Base-by-base conservation (phyloP, 768 basidiomycete species). In the Vararia minispora region DNA sequence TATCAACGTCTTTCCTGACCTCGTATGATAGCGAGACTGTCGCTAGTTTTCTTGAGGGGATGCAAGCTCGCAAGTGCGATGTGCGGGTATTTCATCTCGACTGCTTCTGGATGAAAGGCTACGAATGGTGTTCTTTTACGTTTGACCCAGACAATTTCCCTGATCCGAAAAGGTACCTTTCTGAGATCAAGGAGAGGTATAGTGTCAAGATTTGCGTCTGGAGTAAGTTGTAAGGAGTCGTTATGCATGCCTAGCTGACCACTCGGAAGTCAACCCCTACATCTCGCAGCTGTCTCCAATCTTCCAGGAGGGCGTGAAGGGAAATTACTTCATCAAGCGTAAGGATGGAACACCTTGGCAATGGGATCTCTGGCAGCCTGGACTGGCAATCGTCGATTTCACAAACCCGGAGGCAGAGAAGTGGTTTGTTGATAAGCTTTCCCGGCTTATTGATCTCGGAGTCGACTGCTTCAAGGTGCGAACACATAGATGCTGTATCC, bases 121-220 rank as follows among this genome's bases (percentile, higher is more conserved):
- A 78, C 49, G 73, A 78, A 56, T 79, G 76, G 76, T 78, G 76
- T 46, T 77, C 74, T 10, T 86, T 84, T 59, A 78, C 77, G 1
- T 84, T 82, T 51, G 81, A 84, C 49, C 75, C 79, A 2, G 76
- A 79, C 22, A 71, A 74, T 49, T 86, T 86, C 64, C 79, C 80
- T 4, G 70, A 86, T 50, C 80, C 81, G 11, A 66, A 71, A 41
- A 70, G 68, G 17, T 79, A 84, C 47, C 57, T 76, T 6, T 53
- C 70, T 35, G 66, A 74, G 49, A 74, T 78, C 49, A 76, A 78
- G 52, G 48, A 60, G 24, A 72, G 66, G 45, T 77, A 74, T 54
- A 70, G 71, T 23, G 76, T 84, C 38, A 80, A 81, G 50, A 70
- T 83, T 38, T 83, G 80, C 45, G 61, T 79, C 3, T 85, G 80